Conservation (phyloP, 2,329 filamentous ascomycete species). For the Cordyceps javanica region DNA sequence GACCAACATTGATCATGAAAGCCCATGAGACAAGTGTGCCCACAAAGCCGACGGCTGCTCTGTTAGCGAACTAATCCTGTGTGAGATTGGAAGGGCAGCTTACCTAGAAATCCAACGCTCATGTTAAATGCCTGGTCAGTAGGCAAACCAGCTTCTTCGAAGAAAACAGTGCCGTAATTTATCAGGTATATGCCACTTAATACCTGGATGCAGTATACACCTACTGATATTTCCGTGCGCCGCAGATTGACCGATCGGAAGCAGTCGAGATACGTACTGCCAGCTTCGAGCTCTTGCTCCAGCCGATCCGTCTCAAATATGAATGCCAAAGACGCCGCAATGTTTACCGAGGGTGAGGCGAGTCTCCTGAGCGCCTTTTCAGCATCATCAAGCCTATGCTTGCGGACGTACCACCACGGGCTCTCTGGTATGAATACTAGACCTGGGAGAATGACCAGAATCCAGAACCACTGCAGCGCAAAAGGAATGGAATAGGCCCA, state of each 20-base stretch:
- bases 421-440: constrained; percentile 24
- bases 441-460: constrained; percentile 21
- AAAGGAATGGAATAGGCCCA: constrained; percentile 32
- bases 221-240: constrained; percentile 42
- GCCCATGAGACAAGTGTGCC: constrained; percentile 33
- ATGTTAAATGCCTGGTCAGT: constrained; percentile 25
- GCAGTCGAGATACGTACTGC: constrained; percentile 40
- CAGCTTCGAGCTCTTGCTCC: constrained; percentile 33
- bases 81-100: neutral
- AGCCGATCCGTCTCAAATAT: constrained; percentile 30
- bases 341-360: neutral
- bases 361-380: constrained; percentile 14
- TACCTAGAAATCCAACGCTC: constrained; percentile 22
- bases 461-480: constrained; percentile 29
- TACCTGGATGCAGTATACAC: constrained; percentile 59
- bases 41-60: constrained; percentile 34
- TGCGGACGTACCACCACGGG: constrained; percentile 34
- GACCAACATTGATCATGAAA: constrained; percentile 31
- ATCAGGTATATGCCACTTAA: constrained; percentile 58
- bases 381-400: constrained; percentile 21
- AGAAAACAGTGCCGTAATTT: constrained; percentile 45
- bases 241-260: constrained; percentile 40
- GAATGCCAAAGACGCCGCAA: constrained; percentile 20
- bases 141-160: constrained; percentile 33
- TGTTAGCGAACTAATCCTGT: neutral